A percentile compares a stretch with the other conserved stretches of the same genome.
These are phyloP conservation scores for Vigna radiata DNA, from an alignment of 306 rosid genomes.

Conservation along the genomic window DNA sequence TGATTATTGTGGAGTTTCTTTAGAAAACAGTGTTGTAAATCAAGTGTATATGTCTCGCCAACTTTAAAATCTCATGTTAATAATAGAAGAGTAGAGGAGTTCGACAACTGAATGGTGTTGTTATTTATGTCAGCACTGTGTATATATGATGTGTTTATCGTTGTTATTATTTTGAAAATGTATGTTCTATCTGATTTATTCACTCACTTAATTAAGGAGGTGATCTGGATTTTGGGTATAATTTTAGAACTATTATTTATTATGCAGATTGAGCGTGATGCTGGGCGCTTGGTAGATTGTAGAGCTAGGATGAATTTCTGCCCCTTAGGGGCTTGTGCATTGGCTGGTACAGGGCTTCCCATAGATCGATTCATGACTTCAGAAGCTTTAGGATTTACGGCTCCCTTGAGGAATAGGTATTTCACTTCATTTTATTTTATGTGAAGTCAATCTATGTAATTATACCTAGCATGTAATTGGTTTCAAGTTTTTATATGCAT, in stretches of 20 bases:
- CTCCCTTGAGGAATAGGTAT: slow-evolving; percentile 95
- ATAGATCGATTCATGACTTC: slow-evolving; percentile 98
- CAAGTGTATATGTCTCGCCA: neutral
- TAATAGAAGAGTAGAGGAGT: neutral
- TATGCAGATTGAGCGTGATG: slow-evolving; percentile 89
- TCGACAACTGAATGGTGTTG: neutral
- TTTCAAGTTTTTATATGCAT: slow-evolving; percentile 22
- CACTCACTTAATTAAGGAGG: neutral
- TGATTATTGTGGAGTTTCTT: neutral
- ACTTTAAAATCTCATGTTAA: neutral
- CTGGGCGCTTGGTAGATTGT: slow-evolving; percentile 86
- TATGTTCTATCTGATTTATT: neutral
- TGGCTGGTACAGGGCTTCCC: slow-evolving; percentile 99
- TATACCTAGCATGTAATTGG: neutral
- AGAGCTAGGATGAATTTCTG: slow-evolving; percentile 85
- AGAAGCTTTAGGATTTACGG: slow-evolving; percentile 78
- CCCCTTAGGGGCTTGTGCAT: slow-evolving; percentile 97
- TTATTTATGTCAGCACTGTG: neutral
- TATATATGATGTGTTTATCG: neutral
- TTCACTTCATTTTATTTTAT: slow-evolving; percentile 20
- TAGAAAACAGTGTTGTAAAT: neutral
- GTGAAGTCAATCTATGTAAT: slow-evolving; percentile 3
- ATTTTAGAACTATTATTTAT: neutral
- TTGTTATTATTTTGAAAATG: neutral
- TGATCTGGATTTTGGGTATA: neutral